Percentiles rank a stretch among this genome's conserved stretches.
These are phyloP conservation scores for Psidium guajava DNA, from an alignment of 345 rosid species.

Conservation along the genomic window DNA sequence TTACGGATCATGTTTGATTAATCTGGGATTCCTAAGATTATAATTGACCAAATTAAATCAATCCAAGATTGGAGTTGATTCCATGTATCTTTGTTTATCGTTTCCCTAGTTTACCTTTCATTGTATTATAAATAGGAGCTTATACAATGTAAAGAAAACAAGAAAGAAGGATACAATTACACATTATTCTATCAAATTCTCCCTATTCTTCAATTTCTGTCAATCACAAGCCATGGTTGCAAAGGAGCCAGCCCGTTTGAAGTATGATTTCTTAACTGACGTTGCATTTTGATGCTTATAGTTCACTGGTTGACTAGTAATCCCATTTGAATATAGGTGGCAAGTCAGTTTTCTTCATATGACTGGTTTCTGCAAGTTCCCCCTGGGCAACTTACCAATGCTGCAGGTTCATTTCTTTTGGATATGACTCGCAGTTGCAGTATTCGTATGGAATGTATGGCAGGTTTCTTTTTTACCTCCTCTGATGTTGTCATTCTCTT, in stretches of 20 bases:
- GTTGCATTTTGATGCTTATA: not conserved
- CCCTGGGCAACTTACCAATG: conserved; percentile 96
- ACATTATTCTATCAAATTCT: no score
- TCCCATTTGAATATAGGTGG: conserved; percentile 1
- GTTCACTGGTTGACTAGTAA: not conserved
- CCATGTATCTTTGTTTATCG: no score
- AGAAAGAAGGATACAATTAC: no score
- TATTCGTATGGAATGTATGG: not conserved
- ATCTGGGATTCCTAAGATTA: no score
- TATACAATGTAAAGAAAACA: no score
- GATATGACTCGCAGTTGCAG: not conserved
- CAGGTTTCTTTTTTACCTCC: not conserved
- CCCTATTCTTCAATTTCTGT: no score
- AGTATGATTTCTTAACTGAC: conserved; percentile 25
- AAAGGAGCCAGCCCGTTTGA: conserved; percentile 18
- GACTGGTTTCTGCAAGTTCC: conserved; percentile 90
- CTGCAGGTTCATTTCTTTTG: conserved; percentile 45
- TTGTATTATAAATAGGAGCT: no score
- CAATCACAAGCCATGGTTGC: no score
- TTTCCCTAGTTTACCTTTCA: no score
- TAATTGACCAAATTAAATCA: no score
- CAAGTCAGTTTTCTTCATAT: conserved; percentile 91
- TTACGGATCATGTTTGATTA: no score
- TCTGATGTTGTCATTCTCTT: not conserved
- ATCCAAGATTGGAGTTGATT: no score